Evolutionary conservation across 331 rosid species (phyloP).

Genomic region (Pyrus hybrid): DNA sequence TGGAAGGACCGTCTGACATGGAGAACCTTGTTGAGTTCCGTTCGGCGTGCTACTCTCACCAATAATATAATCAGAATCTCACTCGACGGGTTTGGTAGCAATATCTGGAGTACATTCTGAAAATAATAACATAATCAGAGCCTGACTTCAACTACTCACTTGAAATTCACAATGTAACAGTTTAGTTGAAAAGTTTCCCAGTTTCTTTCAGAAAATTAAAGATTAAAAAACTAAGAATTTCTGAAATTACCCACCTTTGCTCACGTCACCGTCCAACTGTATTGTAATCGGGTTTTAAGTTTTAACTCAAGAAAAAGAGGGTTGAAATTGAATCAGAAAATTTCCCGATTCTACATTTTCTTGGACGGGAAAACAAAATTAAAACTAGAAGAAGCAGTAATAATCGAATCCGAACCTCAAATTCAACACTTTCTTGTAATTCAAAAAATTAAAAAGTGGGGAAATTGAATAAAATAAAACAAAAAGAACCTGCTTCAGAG

Average conservation of each 20-base stretch:
- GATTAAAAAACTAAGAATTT: neutral
- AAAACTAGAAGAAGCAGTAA: too few species aligned
- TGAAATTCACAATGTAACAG: too few species aligned
- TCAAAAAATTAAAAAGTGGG: neutral
- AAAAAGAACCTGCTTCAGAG: constrained; percentile 30
- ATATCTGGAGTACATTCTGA: constrained; percentile 17
- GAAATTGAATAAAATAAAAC: neutral
- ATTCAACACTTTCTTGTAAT: neutral
- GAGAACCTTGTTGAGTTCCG: constrained; percentile 37
- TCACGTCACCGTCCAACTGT: neutral
- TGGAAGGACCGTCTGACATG: constrained; percentile 66
- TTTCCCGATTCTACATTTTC: neutral
- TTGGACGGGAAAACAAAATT: too few species aligned
- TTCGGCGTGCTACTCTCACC: constrained; percentile 37
- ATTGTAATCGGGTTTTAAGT: neutral
- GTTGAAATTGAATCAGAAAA: neutral
- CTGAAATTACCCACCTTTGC: neutral
- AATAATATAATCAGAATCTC: constrained; percentile 24
- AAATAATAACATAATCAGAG: neutral
- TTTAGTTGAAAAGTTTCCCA: neutral
- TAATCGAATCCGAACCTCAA: neutral
- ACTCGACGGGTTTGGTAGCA: constrained; percentile 21
- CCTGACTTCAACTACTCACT: neutral
- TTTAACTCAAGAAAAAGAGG: neutral
- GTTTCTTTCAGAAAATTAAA: neutral